A percentile compares a stretch with the other conserved stretches of the same genome.
Conservation (phyloP, 257 asterid genomes). For the Petrea volubilis region DNA sequence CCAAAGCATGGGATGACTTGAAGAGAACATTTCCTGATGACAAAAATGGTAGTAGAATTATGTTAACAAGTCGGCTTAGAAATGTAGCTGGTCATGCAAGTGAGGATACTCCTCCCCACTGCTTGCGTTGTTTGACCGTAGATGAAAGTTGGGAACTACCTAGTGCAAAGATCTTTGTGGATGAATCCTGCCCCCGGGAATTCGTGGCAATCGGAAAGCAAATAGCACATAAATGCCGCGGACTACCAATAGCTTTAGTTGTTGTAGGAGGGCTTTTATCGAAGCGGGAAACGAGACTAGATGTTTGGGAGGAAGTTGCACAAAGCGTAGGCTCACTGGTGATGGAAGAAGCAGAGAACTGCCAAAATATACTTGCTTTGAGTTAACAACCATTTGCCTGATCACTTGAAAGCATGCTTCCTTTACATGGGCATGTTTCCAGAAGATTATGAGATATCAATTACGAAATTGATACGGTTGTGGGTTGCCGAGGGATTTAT, state of each 20-base stretch:
- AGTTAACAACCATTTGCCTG: constrained; percentile 30
- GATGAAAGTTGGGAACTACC: constrained; percentile 32
- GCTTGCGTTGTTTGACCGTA: not conserved
- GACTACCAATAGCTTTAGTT: constrained; percentile 31
- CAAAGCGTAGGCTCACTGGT: constrained; percentile 18
- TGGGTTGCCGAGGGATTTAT: constrained; percentile 38
- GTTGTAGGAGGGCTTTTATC: constrained; percentile 30
- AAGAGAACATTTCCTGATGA: constrained; percentile 23
- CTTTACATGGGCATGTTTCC: constrained; percentile 33
- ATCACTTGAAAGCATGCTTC: constrained; percentile 23
- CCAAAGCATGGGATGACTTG: constrained; percentile 25
- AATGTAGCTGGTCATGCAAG: constrained; percentile 17
- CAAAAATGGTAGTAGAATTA: constrained; percentile 28
- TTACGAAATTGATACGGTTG: constrained; percentile 11
- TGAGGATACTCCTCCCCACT: not conserved
- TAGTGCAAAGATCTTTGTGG: constrained; percentile 5
- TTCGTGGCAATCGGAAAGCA: constrained; percentile 17
- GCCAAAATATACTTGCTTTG: constrained; percentile 20
- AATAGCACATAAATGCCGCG: constrained; percentile 28
- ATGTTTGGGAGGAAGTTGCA: constrained; percentile 18
- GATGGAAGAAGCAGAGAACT: constrained; percentile 1
- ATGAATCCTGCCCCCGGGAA: constrained; percentile 9
- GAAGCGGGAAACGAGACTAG: constrained; percentile 3
- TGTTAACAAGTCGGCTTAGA: constrained; percentile 24
- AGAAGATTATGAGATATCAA: constrained; percentile 16